Evolutionary conservation across 352 stramenopile genomes (phyloP), one percentile per base, ranked within the genome.

Genomic region (Pythium insidiosum): DNA sequence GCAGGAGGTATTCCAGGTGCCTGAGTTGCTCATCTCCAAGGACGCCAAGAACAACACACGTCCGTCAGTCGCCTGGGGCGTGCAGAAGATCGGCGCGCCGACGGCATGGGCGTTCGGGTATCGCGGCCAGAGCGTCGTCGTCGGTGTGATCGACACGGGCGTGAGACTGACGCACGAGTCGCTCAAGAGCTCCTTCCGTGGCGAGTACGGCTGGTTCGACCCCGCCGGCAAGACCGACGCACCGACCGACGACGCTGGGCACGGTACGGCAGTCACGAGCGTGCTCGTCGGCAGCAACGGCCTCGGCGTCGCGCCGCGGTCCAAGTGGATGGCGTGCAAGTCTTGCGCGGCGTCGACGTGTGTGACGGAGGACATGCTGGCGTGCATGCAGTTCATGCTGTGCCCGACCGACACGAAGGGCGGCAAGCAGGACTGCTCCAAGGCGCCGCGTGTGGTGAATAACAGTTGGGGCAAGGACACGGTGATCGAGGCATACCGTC

Each of bases 401-500:
- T 78, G 66, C 9, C 66, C 66, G 11, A 62, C 58, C 38, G 43
- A 56, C 30, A 47, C 53, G 12, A 47, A 56, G 1, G 53, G 41
- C 42, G 30, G 22, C 49, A 61, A 28, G 61, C 38, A 41, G 4
- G 63, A 72, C 34, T 78, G 66, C 53, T 55, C 47, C 26, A 58
- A 66, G 50, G 59, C 56, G 9, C 68, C 70, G 18, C 59, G 78
- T 28, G 60, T 83, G 16, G 56, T 83, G 53, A 83, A 73, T 54
- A 80, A 75, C 43, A 77, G 63, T 36, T 83, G 70, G 70, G 74
- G 69, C 52, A 53, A 68, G 21, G 68, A 80, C 34, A 58, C 55
- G 29, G 40, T 61, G 18, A 53, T 47, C 18, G 56, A 52, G 12
- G 20, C 38, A 13, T 43, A 53, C 6, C 35, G 63, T 42, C 33